Conservation (phyloP, 352 stramenopile species). For the Globisporangium emineosum region DNA sequence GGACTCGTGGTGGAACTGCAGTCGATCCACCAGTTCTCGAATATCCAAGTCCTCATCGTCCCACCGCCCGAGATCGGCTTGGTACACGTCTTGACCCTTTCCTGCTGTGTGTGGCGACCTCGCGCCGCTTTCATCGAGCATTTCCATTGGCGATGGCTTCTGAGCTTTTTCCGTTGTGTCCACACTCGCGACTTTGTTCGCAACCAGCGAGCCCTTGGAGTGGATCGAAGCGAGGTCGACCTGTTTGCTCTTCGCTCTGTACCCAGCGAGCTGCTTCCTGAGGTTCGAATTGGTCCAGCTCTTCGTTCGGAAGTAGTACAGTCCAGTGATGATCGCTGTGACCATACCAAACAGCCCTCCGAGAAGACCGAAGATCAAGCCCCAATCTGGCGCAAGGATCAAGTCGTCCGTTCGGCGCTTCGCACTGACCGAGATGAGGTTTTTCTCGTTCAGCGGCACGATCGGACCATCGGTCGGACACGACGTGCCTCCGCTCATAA, state of each 20-base stretch:
- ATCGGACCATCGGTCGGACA: constrained; percentile 83
- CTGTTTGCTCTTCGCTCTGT: constrained; percentile 50
- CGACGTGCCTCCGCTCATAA: constrained; percentile 71
- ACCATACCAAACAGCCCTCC: constrained; percentile 76
- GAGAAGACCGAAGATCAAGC: constrained; percentile 73
- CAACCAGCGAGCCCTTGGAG: constrained; percentile 61
- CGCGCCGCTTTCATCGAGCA: constrained; percentile 1
- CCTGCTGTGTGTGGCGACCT: background rate
- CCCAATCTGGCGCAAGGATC: constrained; percentile 89
- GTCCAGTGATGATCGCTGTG: constrained; percentile 57
- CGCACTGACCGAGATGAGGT: constrained; percentile 80
- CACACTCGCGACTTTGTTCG: constrained; percentile 26
- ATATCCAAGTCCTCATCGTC: constrained; percentile 76
- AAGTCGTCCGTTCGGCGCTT: constrained; percentile 75
- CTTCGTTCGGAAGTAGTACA: constrained; percentile 86
- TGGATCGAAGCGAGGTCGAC: constrained; percentile 60
- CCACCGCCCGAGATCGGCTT: constrained; percentile 59
- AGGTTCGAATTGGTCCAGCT: constrained; percentile 58
- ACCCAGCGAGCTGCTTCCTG: constrained; percentile 32
- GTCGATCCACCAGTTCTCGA: constrained; percentile 64
- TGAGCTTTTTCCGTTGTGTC: background rate
- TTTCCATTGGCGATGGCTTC: background rate
- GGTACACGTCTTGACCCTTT: constrained; percentile 21
- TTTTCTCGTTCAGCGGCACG: constrained; percentile 80
- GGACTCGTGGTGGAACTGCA: constrained; percentile 78